These are phyloP conservation scores for Calophaca sinica DNA, from an alignment of 306 rosid genomes.

Conservation along the genomic window DNA sequence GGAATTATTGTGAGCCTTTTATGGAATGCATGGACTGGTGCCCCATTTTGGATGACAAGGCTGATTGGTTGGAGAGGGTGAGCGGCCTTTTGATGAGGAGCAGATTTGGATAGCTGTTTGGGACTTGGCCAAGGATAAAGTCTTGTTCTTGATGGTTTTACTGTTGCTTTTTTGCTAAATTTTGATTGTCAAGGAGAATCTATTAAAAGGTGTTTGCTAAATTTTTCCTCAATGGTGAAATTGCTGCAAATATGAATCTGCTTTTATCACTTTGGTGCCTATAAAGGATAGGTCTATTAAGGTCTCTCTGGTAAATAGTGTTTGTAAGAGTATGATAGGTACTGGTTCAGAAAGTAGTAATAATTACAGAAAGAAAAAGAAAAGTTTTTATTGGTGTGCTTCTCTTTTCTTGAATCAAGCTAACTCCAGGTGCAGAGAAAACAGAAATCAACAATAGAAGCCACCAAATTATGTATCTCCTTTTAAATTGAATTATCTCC, in stretches of 20 bases:
- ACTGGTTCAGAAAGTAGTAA: background rate
- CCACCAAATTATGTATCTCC: background rate
- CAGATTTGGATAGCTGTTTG: background rate
- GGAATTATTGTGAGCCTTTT: background rate
- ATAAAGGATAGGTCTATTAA: background rate
- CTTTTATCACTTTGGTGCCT: background rate
- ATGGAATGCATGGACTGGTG: background rate
- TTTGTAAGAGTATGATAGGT: background rate
- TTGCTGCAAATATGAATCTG: background rate
- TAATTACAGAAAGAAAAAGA: background rate
- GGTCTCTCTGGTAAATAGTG: background rate
- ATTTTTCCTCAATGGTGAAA: background rate
- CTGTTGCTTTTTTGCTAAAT: background rate
- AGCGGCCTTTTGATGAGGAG: background rate
- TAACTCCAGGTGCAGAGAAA: conserved; percentile 3
- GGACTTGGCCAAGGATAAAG: background rate
- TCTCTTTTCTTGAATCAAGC: background rate
- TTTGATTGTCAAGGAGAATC: background rate
- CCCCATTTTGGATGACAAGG: background rate
- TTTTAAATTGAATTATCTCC: background rate
- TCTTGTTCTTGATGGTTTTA: background rate
- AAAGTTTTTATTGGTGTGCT: background rate
- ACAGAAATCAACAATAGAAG: background rate
- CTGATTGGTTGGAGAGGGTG: background rate
- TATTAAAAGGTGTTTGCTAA: background rate